Base-by-base conservation (phyloP, 345 rosid species). In the Eucalyptus sp. region DNA sequence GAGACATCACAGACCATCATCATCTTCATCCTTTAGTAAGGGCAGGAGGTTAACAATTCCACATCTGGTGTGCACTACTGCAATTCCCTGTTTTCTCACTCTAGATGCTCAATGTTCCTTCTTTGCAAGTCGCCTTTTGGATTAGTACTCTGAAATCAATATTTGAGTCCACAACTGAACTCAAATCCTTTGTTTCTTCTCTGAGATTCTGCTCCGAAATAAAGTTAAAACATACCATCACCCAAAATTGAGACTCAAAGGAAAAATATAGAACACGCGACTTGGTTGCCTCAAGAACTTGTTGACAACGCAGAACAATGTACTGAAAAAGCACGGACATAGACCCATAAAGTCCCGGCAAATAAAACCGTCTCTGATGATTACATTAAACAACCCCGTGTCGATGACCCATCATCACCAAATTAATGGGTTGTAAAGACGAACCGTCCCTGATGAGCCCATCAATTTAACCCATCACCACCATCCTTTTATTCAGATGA, bases 301-400 rank as follows among this genome's bases (percentile, higher is more conserved):
- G 50, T 49, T 49, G 91, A 93, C 22, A 49, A 13, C 13, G 14
- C 50, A 49, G 58, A 93, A 92, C 90, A 93, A 90, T 62, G 91
- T n/a, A 68, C 88, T 58, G 80, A 94, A 92, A 92, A 94, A 90
- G 87, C 93, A 86, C 27, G 90, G 91, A 94, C 88, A 62, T 88
- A 91, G 87, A 91, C 91, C 92, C 93, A 93, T 89, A 95, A 93
- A 89, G 62, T 86, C 86, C 87, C 90, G 50, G 88, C 90, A 50
- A 88, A 88, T 7, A 90, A 89, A 87, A 91, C 12, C 44, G 37
- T 33, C 37, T 3, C 37, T 33, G 37, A 33, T 90, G 56, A 31
- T 93, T 94, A 41, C 54, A 41, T 5, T 41, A 87, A 43, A 91
- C 68, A 88, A 92, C 86, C n/a, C 80, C 88, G 41, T 88, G 51